Percentiles rank a stretch among this genome's conserved stretches.
Conservation (phyloP, 2,329 filamentous ascomycete genomes). For the Elsinoe fawcettii region DNA sequence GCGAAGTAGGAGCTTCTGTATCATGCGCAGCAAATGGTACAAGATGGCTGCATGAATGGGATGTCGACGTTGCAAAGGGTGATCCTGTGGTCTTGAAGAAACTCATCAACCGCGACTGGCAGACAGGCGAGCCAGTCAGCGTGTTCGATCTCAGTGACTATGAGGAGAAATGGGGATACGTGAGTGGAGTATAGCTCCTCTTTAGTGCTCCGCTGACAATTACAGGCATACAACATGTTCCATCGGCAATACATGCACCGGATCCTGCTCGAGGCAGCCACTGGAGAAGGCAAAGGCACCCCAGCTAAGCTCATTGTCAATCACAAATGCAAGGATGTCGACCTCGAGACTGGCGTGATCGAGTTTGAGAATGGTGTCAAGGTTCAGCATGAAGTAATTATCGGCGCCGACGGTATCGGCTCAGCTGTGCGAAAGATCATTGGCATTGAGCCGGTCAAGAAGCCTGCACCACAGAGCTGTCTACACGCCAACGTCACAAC, state of each 20-base stretch:
- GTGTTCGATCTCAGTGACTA: slow-evolving; percentile 59
- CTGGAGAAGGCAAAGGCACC: slow-evolving; percentile 46
- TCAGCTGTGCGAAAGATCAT: slow-evolving; percentile 55
- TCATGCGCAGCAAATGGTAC: slow-evolving; percentile 64
- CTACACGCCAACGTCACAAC: slow-evolving; percentile 58
- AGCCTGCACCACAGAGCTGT: slow-evolving; percentile 38
- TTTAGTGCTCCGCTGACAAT: neutral
- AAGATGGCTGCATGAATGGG: slow-evolving; percentile 62
- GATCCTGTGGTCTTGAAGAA: slow-evolving; percentile 58
- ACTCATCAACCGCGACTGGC: slow-evolving; percentile 63
- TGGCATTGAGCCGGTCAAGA: slow-evolving; percentile 53
- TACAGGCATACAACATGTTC: slow-evolving; percentile 54
- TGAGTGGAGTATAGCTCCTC: no score
- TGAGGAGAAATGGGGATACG: slow-evolving; percentile 56
- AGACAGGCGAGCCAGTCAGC: slow-evolving; percentile 57
- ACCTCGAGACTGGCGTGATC: slow-evolving; percentile 40
- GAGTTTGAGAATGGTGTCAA: slow-evolving; percentile 47
- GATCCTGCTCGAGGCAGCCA: slow-evolving; percentile 56
- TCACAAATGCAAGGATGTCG: slow-evolving; percentile 41
- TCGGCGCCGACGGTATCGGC: slow-evolving; percentile 61
- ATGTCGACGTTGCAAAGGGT: slow-evolving; percentile 55
- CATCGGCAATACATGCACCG: slow-evolving; percentile 61
- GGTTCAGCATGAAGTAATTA: slow-evolving; percentile 50
- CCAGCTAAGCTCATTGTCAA: slow-evolving; percentile 51
- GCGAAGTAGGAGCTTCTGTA: slow-evolving; percentile 60